Conservation (phyloP, 148 eudicot species). For the Rheum nobile region DNA sequence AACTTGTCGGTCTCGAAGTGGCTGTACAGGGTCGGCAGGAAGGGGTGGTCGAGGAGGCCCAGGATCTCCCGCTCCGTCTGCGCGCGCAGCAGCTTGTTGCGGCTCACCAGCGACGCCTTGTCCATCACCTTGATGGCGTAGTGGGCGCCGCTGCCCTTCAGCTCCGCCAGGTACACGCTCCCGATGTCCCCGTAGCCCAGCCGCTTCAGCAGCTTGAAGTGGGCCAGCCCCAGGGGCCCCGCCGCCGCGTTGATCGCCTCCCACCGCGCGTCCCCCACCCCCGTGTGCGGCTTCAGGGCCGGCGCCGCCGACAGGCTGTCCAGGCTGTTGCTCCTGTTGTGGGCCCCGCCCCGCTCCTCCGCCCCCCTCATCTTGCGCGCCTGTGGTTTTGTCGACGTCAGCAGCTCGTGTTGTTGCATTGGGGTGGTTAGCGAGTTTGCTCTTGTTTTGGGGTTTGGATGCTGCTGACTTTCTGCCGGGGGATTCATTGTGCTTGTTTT, state of each 20-base stretch:
- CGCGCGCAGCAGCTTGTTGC: constrained; percentile 8
- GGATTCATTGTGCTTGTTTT: background rate
- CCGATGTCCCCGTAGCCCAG: constrained; percentile 11
- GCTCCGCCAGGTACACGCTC: constrained; percentile 8
- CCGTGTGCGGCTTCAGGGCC: constrained; percentile 7
- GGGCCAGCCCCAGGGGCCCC: background rate
- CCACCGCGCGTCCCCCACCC: constrained; percentile 6
- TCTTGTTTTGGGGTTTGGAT: background rate
- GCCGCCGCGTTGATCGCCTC: background rate
- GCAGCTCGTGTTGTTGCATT: background rate
- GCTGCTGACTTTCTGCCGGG: background rate
- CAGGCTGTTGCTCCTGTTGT: constrained; percentile 7
- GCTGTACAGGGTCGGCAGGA: constrained; percentile 9
- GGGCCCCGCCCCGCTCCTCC: background rate
- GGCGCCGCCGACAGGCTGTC: background rate
- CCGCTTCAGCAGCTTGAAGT: constrained; percentile 6
- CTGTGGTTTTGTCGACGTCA: background rate
- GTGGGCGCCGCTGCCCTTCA: background rate
- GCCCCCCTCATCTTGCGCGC: background rate
- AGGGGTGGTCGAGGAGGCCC: constrained; percentile 8
- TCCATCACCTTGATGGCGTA: constrained; percentile 11
- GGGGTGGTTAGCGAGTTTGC: background rate
- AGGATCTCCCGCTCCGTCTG: constrained; percentile 11
- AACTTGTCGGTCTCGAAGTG: constrained; percentile 13
- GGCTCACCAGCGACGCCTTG: constrained; percentile 4